Base-by-base conservation (phyloP, 2,329 filamentous ascomycete species). In the Fonsecaea pedrosoi region DNA sequence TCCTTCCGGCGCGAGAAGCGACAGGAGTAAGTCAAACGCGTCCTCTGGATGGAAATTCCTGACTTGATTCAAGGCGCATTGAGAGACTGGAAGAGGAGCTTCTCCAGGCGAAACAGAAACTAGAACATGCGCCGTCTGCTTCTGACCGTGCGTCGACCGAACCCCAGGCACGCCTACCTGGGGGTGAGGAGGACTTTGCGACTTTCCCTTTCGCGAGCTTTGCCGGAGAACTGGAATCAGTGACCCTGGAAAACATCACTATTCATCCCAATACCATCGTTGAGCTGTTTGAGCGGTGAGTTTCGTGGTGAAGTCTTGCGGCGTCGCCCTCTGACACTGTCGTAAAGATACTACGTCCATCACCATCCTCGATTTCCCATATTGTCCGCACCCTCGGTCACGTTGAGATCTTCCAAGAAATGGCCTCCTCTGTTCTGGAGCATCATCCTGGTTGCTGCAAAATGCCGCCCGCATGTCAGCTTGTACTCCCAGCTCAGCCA, bases 401-500 rank as follows among this genome's bases (percentile, higher is more conserved):
- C 59, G 4, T 38, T 61, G 18, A 50, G 59, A 21, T 61, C 59
- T 13, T 61, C 59, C 5, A 53, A 53, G 34, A 61, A 61, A 61
- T 61, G 59, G 59, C 59, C 59, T 35, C 59, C 59, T 53, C 45
- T 61, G 10, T 61, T 61, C 18, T 61, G 59, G 59, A 61, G 59
- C 45, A 61, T 61, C 15, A 61, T 61, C 53, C 45, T 61, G n/a
- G 59, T 61, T 3, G 37, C 59, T 9, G 59, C 59, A n/a, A 61
- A 61, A 61, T 38, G 45, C 59, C 59, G 59, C 4, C 45, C 54
- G n/a, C 48, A 61, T 5, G 48, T 18, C 34, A 35, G 32, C 30
- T 45, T 61, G 4, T 61, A 61, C 18, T 38, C 59, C 48, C 54
- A 38, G n/a, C 59, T 61, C 13, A 61, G 59, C 59, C 59, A 61